Conservation (phyloP, 352 stramenopile species). For the Pythium graminicola region DNA sequence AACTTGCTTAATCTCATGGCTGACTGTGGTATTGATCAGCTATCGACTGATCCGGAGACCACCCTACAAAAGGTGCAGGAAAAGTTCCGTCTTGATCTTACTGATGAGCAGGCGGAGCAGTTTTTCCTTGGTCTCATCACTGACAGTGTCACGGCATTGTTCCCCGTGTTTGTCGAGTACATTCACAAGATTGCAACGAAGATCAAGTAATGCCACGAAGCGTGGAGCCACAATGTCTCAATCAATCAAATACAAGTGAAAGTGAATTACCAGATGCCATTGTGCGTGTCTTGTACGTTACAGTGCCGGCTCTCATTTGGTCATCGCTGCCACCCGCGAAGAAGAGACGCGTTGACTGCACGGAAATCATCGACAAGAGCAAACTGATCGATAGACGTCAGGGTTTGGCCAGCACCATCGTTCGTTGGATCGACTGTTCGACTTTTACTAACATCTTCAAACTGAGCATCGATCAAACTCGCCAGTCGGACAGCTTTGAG, state of each 20-base stretch:
- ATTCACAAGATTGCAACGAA: slow-evolving; percentile 81
- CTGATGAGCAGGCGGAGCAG: slow-evolving; percentile 95
- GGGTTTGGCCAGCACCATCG: neutral
- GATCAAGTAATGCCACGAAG: slow-evolving; percentile 37
- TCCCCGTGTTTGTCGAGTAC: slow-evolving; percentile 82
- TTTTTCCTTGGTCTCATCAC: slow-evolving; percentile 96
- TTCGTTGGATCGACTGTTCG: neutral
- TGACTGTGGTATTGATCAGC: slow-evolving; percentile 96
- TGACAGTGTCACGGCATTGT: slow-evolving; percentile 91
- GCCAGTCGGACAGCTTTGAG: slow-evolving; percentile 12
- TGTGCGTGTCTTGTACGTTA: neutral
- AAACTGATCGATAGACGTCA: slow-evolving; percentile 17
- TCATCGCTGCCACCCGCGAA: slow-evolving; percentile 37
- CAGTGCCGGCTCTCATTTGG: too few relatives aligned
- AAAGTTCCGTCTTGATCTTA: slow-evolving; percentile 95
- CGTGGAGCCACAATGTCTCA: too few relatives aligned
- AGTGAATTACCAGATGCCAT: neutral
- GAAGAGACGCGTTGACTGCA: slow-evolving; percentile 27
- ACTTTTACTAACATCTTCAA: slow-evolving; percentile 14
- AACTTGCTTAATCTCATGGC: slow-evolving; percentile 99
- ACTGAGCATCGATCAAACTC: slow-evolving; percentile 19
- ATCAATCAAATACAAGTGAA: slow-evolving; percentile 6
- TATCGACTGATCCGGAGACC: slow-evolving; percentile 80
- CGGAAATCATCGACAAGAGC: slow-evolving; percentile 47
- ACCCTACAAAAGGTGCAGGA: slow-evolving; percentile 91